Evolutionary conservation across 768 basidiomycete genomes (phyloP).

Genomic region (Hypholoma fasciculare): DNA sequence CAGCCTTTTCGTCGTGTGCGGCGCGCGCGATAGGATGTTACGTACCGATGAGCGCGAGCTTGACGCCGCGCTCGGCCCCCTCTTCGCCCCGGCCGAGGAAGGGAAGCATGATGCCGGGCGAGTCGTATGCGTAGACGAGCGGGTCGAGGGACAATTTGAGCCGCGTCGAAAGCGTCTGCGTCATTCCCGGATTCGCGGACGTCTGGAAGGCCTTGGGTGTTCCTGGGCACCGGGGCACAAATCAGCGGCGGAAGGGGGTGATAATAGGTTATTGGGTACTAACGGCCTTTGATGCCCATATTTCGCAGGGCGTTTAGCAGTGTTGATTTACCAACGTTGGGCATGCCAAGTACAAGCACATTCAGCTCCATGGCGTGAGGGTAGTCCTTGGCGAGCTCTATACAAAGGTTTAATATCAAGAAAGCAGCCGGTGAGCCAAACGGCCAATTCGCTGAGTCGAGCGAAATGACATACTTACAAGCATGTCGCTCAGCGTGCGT

Average conservation of each 20-base stretch:
- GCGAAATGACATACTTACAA: constrained; percentile 66
- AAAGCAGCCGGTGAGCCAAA: constrained; percentile 6
- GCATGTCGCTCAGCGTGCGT: constrained; percentile 58
- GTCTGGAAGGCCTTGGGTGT: constrained; percentile 90
- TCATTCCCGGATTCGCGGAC: constrained; percentile 88
- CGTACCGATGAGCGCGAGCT: constrained; percentile 91
- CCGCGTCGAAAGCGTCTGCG: constrained; percentile 84
- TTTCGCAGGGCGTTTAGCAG: constrained; percentile 87
- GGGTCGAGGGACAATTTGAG: constrained; percentile 83
- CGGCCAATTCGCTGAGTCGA: constrained; percentile 11
- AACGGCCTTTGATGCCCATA: constrained; percentile 86
- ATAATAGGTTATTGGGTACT: constrained; percentile 27
- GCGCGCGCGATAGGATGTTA: constrained; percentile 22
- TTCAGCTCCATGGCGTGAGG: constrained; percentile 78
- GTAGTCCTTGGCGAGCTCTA: constrained; percentile 70
- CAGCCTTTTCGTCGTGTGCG: not conserved
- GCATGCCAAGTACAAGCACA: constrained; percentile 96
- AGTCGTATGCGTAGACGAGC: constrained; percentile 90
- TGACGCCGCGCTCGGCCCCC: constrained; percentile 90
- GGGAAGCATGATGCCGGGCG: constrained; percentile 96
- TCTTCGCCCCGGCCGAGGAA: constrained; percentile 84
- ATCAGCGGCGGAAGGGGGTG: constrained; percentile 9
- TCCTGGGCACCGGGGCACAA: constrained; percentile 35
- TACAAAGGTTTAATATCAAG: not conserved
- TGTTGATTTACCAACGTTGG: constrained; percentile 97